Conservation (phyloP, 1,284 basidiomycete species). For the Apiotrichum montevideense region DNA sequence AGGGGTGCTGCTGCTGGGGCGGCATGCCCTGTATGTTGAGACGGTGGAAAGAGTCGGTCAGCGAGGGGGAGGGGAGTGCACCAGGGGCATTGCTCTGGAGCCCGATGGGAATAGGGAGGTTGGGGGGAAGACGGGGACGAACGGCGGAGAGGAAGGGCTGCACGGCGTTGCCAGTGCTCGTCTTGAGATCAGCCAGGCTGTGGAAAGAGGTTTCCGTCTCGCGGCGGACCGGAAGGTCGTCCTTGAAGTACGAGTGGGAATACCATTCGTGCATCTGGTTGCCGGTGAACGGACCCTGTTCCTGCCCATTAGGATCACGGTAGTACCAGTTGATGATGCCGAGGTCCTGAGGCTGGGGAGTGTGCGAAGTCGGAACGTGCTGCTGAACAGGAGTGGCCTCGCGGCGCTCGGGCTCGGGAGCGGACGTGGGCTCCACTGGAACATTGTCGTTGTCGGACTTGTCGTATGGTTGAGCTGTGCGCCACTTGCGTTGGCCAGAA, state of each 20-base stretch:
- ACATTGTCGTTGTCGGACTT: slow-evolving; percentile 11
- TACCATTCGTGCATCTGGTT: slow-evolving; percentile 95
- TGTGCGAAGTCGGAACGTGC: slow-evolving; percentile 3
- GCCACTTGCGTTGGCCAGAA: slow-evolving; percentile 42
- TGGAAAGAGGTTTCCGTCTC: slow-evolving; percentile 46
- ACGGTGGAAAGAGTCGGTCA: slow-evolving; percentile 32
- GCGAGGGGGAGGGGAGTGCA: neutral
- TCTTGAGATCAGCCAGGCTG: slow-evolving; percentile 43
- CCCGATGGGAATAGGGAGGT: slow-evolving; percentile 37
- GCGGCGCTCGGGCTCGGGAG: slow-evolving; percentile 11
- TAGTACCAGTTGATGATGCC: slow-evolving; percentile 80
- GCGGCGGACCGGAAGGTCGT: slow-evolving; percentile 77
- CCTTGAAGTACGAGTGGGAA: slow-evolving; percentile 82
- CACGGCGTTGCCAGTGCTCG: slow-evolving; percentile 38
- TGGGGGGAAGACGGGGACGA: slow-evolving; percentile 37
- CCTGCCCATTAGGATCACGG: slow-evolving; percentile 77
- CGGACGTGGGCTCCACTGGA: neutral
- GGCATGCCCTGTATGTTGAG: slow-evolving; percentile 20
- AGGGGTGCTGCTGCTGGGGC: slow-evolving; percentile 1
- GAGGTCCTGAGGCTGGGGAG: slow-evolving; percentile 39
- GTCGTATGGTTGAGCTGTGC: slow-evolving; percentile 7
- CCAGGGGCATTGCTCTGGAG: slow-evolving; percentile 18
- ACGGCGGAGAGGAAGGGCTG: slow-evolving; percentile 43
- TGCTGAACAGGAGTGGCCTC: slow-evolving; percentile 15
- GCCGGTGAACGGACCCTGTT: slow-evolving; percentile 92